Percentiles rank a stretch among this genome's conserved stretches.
Conservation (phyloP, 192 early-diverging fungal species). For the Backusella parvicylindrica region DNA sequence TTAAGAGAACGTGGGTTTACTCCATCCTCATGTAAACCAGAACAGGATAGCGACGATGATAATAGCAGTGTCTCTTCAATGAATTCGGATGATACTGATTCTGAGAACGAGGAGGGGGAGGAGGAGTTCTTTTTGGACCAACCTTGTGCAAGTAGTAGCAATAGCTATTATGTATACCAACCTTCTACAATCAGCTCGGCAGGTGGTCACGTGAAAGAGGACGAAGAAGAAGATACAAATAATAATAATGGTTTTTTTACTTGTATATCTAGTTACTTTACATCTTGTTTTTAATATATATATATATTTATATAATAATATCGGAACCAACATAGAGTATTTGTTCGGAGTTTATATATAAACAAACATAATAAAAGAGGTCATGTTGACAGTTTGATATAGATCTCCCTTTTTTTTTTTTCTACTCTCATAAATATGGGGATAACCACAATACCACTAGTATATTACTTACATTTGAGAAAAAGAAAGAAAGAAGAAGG, state of each 20-base stretch:
- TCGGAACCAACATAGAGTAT: background rate
- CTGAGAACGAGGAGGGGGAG: background rate
- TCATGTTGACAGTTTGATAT: background rate
- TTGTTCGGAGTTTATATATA: conserved; percentile 1
- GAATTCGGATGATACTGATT: background rate
- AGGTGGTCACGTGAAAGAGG: background rate
- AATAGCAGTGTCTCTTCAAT: background rate
- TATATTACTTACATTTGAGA: background rate
- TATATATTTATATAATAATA: background rate
- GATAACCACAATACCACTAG: background rate
- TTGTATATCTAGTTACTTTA: background rate
- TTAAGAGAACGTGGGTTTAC: conserved; percentile 17
- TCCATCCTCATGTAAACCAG: conserved; percentile 8
- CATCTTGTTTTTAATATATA: background rate
- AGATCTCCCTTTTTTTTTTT: background rate
- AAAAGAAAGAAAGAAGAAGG: background rate
- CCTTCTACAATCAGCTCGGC: background rate
- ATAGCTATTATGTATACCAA: background rate
- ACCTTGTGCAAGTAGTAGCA: background rate
- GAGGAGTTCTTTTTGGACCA: background rate
- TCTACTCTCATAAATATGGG: background rate
- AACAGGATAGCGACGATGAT: conserved; percentile 1
- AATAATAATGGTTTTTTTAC: background rate
- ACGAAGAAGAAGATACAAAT: background rate
- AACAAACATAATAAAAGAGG: background rate